phyloP scores from a whole-genome alignment of 352 stramenopile species.

The Globisporangium iwayamae region DNA sequence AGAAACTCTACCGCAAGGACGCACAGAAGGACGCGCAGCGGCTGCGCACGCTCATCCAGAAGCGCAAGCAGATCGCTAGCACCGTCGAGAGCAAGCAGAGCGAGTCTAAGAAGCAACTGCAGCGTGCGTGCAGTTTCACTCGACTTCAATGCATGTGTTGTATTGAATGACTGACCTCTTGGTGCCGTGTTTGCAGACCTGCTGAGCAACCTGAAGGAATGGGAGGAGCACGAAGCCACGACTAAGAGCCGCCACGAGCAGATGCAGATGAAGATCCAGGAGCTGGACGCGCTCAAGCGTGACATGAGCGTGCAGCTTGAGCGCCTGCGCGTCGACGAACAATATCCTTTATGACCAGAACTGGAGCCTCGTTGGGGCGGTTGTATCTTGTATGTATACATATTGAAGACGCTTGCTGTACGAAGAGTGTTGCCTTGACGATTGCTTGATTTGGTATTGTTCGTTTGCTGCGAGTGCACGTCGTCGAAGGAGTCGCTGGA shows the following conservation, averaged over 20 bases:
- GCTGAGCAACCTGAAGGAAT: constrained; percentile 56
- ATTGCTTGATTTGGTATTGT: neutral
- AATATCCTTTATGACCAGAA: constrained; percentile 41
- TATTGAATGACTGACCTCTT: too few species aligned
- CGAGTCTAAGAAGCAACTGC: constrained; percentile 47
- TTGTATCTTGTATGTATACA: neutral
- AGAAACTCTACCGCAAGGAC: constrained; percentile 60
- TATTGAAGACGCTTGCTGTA: neutral
- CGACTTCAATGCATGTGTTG: neutral
- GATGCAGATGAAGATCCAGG: constrained; percentile 46
- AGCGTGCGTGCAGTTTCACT: constrained; percentile 28
- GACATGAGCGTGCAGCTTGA: constrained; percentile 66
- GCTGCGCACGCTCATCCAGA: constrained; percentile 49
- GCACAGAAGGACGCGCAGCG: constrained; percentile 52
- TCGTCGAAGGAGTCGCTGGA: constrained; percentile 64
- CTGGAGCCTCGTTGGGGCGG: too few species aligned
- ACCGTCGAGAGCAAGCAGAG: constrained; percentile 40
- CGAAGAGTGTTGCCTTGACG: constrained; percentile 2
- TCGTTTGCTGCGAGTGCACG: constrained; percentile 13
- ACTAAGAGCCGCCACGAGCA: constrained; percentile 49
- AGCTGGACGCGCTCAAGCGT: constrained; percentile 63
- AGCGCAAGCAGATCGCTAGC: constrained; percentile 57
- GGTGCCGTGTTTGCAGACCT: constrained; percentile 28
- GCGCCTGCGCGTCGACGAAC: constrained; percentile 60
- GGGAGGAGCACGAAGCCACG: constrained; percentile 49